Evolutionary conservation across 345 rosid genomes (phyloP), one percentile per base, ranked within the genome.

Genomic region (Murraya paniculata): DNA sequence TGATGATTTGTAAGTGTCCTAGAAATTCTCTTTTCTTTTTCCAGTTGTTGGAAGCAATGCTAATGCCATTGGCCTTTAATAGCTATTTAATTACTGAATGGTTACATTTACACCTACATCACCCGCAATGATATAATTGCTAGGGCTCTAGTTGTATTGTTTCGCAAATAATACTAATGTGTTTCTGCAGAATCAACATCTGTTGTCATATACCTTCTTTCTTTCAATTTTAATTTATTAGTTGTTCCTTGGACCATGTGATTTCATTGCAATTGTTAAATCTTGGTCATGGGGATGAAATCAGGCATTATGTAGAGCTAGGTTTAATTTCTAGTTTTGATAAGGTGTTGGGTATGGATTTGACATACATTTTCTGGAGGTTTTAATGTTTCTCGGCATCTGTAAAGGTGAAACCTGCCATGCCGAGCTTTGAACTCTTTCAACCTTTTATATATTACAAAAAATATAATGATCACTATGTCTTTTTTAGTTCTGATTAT

Each of bases 401-500:
- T 39, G 67, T 48, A 33, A 50, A 73, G 14, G 16, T 27, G 25
- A 72, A 71, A n/a, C 57, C 30, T 71, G 59, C 68, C 41, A 25
- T 74, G 64, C 21, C 13, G 39, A 76, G 48, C n/a, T 39, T 66
- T 56, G 61, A 35, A 55, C 55, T 39, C 39, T 39, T 24, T 25
- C 55, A 22, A 48, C 3, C 9, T 65, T 56, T 19, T 10, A 14
- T 45, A 22, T 22, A 41, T 39, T 53, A n/a, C 75, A 53, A 48
- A 50, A 39, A 30, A 72, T 62, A 69, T 62, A 77, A 58, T 83
- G 81, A 83, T 69, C 69, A 53, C 41, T 21, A 22, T 48, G 39
- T 35, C 55, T 64, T 45, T 60, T 82, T 78, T 77, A 94, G 97
- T 58, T 86, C 86, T 77, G 84, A 83, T 72, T 90, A 90, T 22